phyloP scores from a whole-genome alignment of 1,284 basidiomycete species.

The Malassezia japonica region DNA sequence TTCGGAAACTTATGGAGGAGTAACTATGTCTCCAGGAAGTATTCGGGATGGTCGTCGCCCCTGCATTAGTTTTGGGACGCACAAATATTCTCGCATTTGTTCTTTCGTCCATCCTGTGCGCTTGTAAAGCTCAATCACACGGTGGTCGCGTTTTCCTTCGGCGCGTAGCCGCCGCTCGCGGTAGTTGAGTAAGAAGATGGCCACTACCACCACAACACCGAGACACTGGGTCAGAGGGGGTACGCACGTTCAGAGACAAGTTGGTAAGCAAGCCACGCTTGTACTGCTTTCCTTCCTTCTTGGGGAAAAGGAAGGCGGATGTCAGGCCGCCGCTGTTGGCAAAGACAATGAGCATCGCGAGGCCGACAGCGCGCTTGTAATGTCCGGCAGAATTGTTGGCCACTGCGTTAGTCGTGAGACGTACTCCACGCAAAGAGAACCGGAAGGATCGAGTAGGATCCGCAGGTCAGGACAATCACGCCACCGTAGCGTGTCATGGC shows the following conservation, averaged over 20 bases:
- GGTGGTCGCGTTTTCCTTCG: conserved; percentile 26
- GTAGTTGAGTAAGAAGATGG: conserved; percentile 25
- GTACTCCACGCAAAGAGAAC: conserved; percentile 13
- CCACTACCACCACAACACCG: conserved; percentile 19
- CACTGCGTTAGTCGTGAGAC: conserved; percentile 11
- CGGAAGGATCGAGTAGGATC: conserved; percentile 23
- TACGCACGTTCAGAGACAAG: conserved; percentile 23
- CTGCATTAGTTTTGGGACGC: too few relatives aligned
- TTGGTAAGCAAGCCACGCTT: conserved; percentile 28
- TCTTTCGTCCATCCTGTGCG: conserved; percentile 23
- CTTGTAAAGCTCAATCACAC: conserved; percentile 21
- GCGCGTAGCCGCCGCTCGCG: conserved; percentile 27
- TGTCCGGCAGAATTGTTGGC: conserved; percentile 25
- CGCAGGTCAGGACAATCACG: conserved; percentile 29
- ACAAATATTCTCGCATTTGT: conserved; percentile 28
- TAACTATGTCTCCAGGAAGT: conserved; percentile 6
- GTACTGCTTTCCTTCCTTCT: conserved; percentile 23
- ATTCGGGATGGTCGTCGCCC: conserved; percentile 36
- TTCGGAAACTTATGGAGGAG: conserved; percentile 6
- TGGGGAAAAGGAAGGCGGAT: conserved; percentile 29
- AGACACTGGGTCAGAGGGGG: too few relatives aligned
- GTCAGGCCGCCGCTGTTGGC: conserved; percentile 35
- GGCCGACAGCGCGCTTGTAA: conserved; percentile 34
- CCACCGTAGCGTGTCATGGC: conserved; percentile 29
- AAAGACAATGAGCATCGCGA: conserved; percentile 33